These are phyloP conservation scores for Eucommia ulmoides DNA, from an alignment of 257 asterid genomes.

Conservation along the genomic window DNA sequence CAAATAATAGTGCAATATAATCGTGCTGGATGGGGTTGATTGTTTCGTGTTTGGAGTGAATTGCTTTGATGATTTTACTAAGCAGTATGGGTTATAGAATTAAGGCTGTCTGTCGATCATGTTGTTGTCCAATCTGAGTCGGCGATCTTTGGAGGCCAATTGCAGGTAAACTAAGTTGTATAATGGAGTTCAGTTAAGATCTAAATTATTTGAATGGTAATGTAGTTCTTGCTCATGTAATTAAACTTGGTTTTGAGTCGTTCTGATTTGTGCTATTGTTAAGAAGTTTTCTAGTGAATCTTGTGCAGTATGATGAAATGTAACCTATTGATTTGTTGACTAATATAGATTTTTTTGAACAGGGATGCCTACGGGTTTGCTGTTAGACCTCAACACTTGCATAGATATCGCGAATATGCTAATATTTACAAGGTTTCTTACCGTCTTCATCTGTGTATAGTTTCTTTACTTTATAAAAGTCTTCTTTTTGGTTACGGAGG, in stretches of 20 bases:
- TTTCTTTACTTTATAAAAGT: too few relatives aligned
- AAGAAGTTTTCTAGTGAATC: not conserved
- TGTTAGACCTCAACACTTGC: slow-evolving; percentile 89
- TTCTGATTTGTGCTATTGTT: not conserved
- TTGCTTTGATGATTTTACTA: slow-evolving; percentile 1
- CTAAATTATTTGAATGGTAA: not conserved
- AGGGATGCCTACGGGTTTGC: slow-evolving; percentile 96
- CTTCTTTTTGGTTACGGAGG: too few relatives aligned
- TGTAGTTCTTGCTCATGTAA: not conserved
- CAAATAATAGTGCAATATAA: too few relatives aligned
- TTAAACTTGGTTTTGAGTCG: not conserved
- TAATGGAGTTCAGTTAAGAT: not conserved
- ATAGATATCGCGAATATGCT: slow-evolving; percentile 80
- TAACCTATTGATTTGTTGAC: too few relatives aligned
- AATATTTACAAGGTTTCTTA: slow-evolving; percentile 67
- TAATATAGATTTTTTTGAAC: slow-evolving; percentile 16
- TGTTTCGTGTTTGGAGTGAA: not conserved
- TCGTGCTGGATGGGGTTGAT: too few relatives aligned
- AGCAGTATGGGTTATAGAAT: not conserved
- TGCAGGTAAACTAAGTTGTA: slow-evolving; percentile 9
- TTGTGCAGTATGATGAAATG: not conserved
- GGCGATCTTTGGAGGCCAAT: slow-evolving; percentile 11
- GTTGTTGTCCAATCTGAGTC: slow-evolving; percentile 13
- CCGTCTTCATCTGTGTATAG: not conserved
- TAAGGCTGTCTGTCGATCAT: slow-evolving; percentile 9